Conservation (phyloP, 106 monocot genomes). For the Narthecium ossifragum region DNA sequence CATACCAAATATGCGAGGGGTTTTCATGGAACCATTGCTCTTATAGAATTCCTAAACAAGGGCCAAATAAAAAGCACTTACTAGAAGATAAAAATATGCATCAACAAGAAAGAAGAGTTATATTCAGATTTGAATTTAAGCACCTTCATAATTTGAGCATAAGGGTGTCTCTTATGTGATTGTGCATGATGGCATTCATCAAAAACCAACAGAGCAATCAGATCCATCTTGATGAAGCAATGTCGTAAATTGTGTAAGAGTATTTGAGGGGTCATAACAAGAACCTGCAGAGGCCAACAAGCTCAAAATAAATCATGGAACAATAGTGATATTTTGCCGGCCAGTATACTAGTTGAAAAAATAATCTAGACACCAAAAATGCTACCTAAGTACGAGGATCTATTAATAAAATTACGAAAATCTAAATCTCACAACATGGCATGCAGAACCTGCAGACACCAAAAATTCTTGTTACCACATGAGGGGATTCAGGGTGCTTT, state of each 20-base stretch:
- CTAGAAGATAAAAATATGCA: background rate
- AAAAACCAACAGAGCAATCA: conserved; percentile 80
- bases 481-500: too few relatives aligned
- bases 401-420: too few relatives aligned
- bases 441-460: too few relatives aligned
- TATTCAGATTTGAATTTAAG: background rate
- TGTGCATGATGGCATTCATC: conserved; percentile 99
- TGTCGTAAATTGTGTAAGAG: conserved; percentile 79
- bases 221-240: conserved; percentile 81
- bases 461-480: too few relatives aligned
- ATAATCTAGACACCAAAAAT: too few relatives aligned
- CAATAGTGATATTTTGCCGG: too few relatives aligned
- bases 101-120: background rate
- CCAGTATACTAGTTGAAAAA: too few relatives aligned
- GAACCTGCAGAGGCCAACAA: too few relatives aligned
- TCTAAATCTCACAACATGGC: too few relatives aligned
- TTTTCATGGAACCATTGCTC: conserved; percentile 12
- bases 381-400: too few relatives aligned
- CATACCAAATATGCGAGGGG: conserved; percentile 95
- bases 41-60: conserved; percentile 74
- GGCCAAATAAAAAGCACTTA: too few relatives aligned
- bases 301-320: too few relatives aligned
- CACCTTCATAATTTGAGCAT: conserved; percentile 99
- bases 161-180: conserved; percentile 75
- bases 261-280: conserved; percentile 97